phyloP scores from a whole-genome alignment of 306 rosid species.

The Ormosia emarginata region DNA sequence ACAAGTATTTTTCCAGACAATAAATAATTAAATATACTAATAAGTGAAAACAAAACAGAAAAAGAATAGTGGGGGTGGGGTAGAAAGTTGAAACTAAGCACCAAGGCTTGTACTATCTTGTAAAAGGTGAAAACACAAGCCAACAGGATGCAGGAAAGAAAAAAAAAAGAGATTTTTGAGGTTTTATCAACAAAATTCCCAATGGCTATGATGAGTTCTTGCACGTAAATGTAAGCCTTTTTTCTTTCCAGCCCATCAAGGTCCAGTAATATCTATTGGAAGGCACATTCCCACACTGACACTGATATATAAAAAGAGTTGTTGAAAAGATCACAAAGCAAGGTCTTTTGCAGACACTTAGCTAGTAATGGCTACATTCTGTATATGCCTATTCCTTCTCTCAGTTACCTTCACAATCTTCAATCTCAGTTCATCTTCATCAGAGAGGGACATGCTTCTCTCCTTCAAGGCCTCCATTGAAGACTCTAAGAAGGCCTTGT shows the following conservation, averaged over 20 bases:
- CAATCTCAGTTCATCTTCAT: constrained; percentile 44
- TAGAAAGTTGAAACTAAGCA: neutral
- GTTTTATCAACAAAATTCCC: constrained; percentile 27
- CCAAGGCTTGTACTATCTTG: constrained; percentile 11
- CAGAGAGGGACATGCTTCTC: constrained; percentile 60
- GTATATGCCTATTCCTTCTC: constrained; percentile 51
- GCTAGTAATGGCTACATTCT: constrained; percentile 53
- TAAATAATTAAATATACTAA: neutral
- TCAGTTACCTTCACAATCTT: constrained; percentile 36
- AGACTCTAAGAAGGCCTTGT: constrained; percentile 60
- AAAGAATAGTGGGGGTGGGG: neutral
- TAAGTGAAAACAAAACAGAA: neutral
- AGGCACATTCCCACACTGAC: constrained; percentile 20
- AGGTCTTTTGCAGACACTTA: constrained; percentile 31
- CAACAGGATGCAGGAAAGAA: neutral
- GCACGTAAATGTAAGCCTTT: constrained; percentile 33
- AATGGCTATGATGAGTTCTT: constrained; percentile 27
- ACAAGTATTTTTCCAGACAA: no score
- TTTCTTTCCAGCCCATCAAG: constrained; percentile 24
- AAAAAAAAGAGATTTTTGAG: neutral
- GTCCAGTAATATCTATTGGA: constrained; percentile 16
- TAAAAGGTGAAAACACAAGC: constrained; percentile 22
- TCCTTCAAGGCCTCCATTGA: constrained; percentile 68
- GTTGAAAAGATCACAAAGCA: constrained; percentile 24
- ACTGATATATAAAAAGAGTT: constrained; percentile 26